A percentile compares a stretch with the other conserved stretches of the same genome.
These are phyloP conservation scores for Tetrahymena malaccensis DNA, from an alignment of 73 alveolate genomes.

Conservation along the genomic window DNA sequence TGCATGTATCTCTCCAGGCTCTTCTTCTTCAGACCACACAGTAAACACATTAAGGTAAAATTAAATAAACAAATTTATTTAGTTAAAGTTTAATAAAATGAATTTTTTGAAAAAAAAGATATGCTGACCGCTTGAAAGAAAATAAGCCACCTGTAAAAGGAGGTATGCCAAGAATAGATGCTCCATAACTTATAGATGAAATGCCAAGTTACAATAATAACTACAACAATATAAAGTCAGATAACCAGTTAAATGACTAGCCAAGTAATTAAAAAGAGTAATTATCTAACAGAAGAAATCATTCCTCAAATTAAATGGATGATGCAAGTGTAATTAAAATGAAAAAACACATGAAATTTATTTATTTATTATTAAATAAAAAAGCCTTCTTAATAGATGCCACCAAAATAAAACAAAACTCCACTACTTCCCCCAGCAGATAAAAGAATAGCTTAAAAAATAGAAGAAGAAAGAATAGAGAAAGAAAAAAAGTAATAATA, in stretches of 20 bases:
- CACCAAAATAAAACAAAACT: conserved; percentile 15
- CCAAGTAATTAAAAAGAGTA: not conserved
- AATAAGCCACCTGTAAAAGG: conserved; percentile 6
- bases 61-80: conserved; percentile 1
- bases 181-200: not conserved
- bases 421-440: conserved; percentile 14
- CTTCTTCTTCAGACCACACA: conserved; percentile 93
- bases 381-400: not conserved
- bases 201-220: not conserved
- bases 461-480: conserved; percentile 30
- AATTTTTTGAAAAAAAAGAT: not conserved
- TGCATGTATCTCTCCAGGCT: conserved; percentile 94
- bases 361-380: not conserved
- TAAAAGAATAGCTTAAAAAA: conserved; percentile 23
- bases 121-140: conserved; percentile 50
- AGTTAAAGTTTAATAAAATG: not conserved
- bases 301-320: not conserved
- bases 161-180: not conserved
- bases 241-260: not conserved
- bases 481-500: conserved; percentile 27
- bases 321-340: not conserved
- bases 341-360: not conserved
- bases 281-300: not conserved
- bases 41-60: conserved; percentile 86
- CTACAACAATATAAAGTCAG: not conserved